Evolutionary conservation across 805 yeast species (phyloP).

Genomic region (Ogataea neopini): DNA sequence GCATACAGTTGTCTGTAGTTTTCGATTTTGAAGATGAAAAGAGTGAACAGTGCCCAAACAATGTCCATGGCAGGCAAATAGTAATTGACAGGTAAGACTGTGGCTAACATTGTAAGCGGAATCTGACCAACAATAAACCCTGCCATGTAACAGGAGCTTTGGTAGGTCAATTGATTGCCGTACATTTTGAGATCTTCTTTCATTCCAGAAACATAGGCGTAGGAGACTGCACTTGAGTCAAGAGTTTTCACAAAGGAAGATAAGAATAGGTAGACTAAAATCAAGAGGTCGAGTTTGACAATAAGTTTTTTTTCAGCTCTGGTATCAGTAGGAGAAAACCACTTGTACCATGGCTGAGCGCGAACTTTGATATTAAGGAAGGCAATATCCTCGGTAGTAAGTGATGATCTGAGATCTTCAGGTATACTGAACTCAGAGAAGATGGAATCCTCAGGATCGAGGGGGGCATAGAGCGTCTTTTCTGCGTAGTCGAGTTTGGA

Average conservation of each 20-base stretch:
- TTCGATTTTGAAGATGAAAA: slow-evolving; percentile 11
- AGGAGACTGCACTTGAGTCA: slow-evolving; percentile 58
- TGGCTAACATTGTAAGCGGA: slow-evolving; percentile 53
- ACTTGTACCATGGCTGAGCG: slow-evolving; percentile 6
- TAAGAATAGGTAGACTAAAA: slow-evolving; percentile 28
- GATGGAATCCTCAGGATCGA: neutral
- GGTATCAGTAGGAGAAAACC: slow-evolving; percentile 10
- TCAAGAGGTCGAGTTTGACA: slow-evolving; percentile 6
- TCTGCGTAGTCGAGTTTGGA: neutral
- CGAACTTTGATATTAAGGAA: slow-evolving; percentile 6
- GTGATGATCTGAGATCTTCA: neutral
- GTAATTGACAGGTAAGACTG: slow-evolving; percentile 8
- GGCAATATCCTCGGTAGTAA: neutral
- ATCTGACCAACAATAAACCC: slow-evolving; percentile 64
- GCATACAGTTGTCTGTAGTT: slow-evolving; percentile 45
- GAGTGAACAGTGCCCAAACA: slow-evolving; percentile 29
- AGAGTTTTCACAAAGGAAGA: slow-evolving; percentile 70
- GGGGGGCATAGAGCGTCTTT: no score
- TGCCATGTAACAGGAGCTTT: slow-evolving; percentile 51
- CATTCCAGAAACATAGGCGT: slow-evolving; percentile 70
- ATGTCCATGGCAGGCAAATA: slow-evolving; percentile 22
- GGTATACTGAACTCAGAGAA: neutral
- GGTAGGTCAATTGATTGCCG: slow-evolving; percentile 64
- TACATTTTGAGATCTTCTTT: slow-evolving; percentile 54
- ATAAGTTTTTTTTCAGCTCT: slow-evolving; percentile 7